Evolutionary conservation across 805 yeast species (phyloP).

Genomic region (Pichia manshurica): DNA sequence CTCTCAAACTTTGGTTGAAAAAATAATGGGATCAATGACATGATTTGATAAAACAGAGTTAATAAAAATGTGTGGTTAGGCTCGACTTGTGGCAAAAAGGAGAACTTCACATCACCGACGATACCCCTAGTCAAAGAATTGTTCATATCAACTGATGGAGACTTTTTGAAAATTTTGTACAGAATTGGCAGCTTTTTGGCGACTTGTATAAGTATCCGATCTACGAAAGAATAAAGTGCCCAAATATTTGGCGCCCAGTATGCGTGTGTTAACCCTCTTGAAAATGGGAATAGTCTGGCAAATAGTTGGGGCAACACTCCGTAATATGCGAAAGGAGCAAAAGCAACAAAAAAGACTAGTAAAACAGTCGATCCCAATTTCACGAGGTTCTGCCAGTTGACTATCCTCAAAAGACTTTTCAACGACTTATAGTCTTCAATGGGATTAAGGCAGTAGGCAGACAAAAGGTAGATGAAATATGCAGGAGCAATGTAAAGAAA

Average conservation of each 20-base stretch:
- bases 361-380: constrained; percentile 62
- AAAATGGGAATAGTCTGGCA: constrained; percentile 79
- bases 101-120: constrained; percentile 84
- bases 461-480: constrained; percentile 69
- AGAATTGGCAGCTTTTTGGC: constrained; percentile 14
- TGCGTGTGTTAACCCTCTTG: constrained; percentile 93
- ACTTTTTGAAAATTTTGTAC: constrained; percentile 12
- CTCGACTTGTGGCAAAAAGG: constrained; percentile 71
- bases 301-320: constrained; percentile 60
- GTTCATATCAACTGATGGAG: not conserved
- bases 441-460: constrained; percentile 61
- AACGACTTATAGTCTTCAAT: constrained; percentile 18
- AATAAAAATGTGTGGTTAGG: constrained; percentile 73
- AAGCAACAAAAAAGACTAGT: constrained; percentile 57
- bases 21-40: constrained; percentile 69
- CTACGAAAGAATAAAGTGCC: constrained; percentile 87
- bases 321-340: constrained; percentile 68
- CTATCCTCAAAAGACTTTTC: constrained; percentile 19
- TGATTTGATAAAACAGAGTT: constrained; percentile 77
- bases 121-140: constrained; percentile 63
- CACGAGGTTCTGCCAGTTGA: constrained; percentile 52
- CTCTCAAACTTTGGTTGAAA: constrained; percentile 68
- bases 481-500: constrained; percentile 93
- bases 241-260: constrained; percentile 99
- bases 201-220: constrained; percentile 56